phyloP scores from a whole-genome alignment of 805 yeast species.

The Isabelozyma pseudorhagii region DNA sequence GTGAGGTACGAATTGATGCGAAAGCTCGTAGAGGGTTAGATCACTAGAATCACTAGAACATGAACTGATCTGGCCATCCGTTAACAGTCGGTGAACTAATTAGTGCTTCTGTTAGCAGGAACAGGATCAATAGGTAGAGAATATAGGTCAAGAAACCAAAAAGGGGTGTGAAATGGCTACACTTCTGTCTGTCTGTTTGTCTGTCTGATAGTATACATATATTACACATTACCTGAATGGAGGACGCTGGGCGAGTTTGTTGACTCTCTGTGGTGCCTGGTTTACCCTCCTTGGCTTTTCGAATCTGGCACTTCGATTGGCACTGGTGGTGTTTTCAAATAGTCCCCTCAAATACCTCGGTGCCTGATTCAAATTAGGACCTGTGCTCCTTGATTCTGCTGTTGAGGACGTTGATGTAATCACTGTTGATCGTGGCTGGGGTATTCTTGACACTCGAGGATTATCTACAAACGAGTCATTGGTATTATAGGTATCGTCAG shows the following conservation, averaged over 20 bases:
- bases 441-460: conserved; percentile 22
- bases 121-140: no score
- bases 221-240: conserved; percentile 1
- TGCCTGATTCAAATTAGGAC: conserved; percentile 42
- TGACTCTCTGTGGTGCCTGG: not conserved
- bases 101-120: no score
- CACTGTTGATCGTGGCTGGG: conserved; percentile 10
- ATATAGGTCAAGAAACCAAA: no score
- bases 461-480: conserved; percentile 26
- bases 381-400: conserved; percentile 3
- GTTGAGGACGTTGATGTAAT: not conserved
- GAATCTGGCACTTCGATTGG: not conserved
- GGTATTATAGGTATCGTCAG: conserved; percentile 23
- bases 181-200: not conserved
- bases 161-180: not conserved
- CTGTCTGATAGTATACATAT: conserved; percentile 2
- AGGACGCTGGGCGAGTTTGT: not conserved
- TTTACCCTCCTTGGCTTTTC: not conserved
- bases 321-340: conserved; percentile 17
- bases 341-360: conserved; percentile 42
- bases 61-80: no score
- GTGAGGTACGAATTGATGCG: conserved; percentile 37
- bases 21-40: conserved; percentile 16
- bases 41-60: no score
- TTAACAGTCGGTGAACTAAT: no score